A percentile compares a stretch with the other conserved stretches of the same genome.
phyloP scores from a whole-genome alignment of 768 basidiomycete genomes.

The Paxillus involutus region DNA sequence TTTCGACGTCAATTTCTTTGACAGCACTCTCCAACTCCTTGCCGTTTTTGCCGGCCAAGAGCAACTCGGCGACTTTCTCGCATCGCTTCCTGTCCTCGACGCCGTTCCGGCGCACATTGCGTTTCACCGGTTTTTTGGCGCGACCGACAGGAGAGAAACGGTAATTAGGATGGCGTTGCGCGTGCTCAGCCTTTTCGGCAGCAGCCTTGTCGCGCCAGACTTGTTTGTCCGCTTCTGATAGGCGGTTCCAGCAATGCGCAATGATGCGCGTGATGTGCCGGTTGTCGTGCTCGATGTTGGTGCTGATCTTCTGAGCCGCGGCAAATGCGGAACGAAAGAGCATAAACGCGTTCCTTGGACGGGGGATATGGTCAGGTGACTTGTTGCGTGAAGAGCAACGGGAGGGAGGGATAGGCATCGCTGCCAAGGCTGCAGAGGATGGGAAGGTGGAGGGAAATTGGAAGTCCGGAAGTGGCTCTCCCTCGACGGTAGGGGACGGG shows the following conservation, averaged over 20 bases:
- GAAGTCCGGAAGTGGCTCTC: not conserved
- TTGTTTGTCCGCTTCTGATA: constrained; percentile 50
- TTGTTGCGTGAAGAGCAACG: constrained; percentile 29
- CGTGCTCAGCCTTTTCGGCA: constrained; percentile 51
- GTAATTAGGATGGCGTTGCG: constrained; percentile 50
- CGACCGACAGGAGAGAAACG: constrained; percentile 50
- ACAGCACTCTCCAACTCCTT: constrained; percentile 47
- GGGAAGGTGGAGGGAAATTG: constrained; percentile 9
- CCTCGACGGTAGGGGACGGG: constrained; percentile 8
- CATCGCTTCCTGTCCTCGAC: constrained; percentile 48
- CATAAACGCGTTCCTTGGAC: constrained; percentile 47
- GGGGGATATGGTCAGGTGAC: constrained; percentile 41
- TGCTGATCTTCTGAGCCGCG: constrained; percentile 46
- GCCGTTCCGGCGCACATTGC: constrained; percentile 54
- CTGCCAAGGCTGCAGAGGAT: constrained; percentile 19
- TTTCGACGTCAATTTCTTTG: constrained; percentile 28
- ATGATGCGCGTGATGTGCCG: constrained; percentile 58
- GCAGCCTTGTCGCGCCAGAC: constrained; percentile 52
- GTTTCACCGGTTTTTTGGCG: constrained; percentile 43
- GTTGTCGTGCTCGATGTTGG: constrained; percentile 55
- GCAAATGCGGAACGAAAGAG: constrained; percentile 64
- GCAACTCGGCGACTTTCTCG: constrained; percentile 47
- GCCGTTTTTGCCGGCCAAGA: constrained; percentile 51
- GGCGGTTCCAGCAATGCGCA: constrained; percentile 53
- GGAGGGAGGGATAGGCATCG: constrained; percentile 31